Evolutionary conservation across 2,329 filamentous ascomycete species (phyloP).

Genomic region (Calonectria fujianensis): DNA sequence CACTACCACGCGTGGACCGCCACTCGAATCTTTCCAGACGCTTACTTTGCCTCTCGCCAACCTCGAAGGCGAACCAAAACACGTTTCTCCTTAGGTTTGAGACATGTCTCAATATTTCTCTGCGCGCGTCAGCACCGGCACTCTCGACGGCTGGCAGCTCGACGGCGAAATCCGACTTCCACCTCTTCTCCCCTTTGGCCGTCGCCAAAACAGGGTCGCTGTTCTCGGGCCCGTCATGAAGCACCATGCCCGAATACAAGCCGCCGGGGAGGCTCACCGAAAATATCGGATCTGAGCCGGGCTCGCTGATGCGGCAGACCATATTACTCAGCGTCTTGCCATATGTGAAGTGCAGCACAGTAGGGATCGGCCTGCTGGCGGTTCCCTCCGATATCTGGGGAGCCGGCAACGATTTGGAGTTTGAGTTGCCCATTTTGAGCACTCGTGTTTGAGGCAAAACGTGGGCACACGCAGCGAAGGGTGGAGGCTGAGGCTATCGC

Average conservation of each 20-base stretch:
- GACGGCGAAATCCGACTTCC: constrained; percentile 32
- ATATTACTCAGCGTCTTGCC: constrained; percentile 40
- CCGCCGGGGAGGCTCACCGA: constrained; percentile 5
- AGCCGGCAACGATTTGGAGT: constrained; percentile 1
- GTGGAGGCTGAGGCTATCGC: not conserved
- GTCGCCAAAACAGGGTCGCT: constrained; percentile 26
- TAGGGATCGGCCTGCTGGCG: constrained; percentile 22
- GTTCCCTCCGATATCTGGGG: constrained; percentile 32
- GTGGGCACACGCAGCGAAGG: too few species aligned
- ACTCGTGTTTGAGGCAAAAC: not conserved
- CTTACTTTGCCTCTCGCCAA: not conserved
- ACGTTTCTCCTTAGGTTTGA: not conserved
- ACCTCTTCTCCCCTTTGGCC: not conserved
- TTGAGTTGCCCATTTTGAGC: constrained; percentile 33
- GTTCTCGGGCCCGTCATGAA: constrained; percentile 29
- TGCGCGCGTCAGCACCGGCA: not conserved
- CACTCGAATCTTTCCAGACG: constrained; percentile 45
- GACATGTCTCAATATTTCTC: constrained; percentile 28
- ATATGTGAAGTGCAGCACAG: constrained; percentile 37
- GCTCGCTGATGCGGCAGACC: constrained; percentile 35
- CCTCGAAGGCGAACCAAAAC: constrained; percentile 40
- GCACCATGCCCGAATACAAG: constrained; percentile 36
- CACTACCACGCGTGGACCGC: constrained; percentile 47
- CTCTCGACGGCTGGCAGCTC: constrained; percentile 28
- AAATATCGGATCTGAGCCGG: constrained; percentile 28